Evolutionary conservation across 2,329 filamentous ascomycete species (phyloP), one percentile per base, ranked within the genome.

Genomic region (Penicillium freii): DNA sequence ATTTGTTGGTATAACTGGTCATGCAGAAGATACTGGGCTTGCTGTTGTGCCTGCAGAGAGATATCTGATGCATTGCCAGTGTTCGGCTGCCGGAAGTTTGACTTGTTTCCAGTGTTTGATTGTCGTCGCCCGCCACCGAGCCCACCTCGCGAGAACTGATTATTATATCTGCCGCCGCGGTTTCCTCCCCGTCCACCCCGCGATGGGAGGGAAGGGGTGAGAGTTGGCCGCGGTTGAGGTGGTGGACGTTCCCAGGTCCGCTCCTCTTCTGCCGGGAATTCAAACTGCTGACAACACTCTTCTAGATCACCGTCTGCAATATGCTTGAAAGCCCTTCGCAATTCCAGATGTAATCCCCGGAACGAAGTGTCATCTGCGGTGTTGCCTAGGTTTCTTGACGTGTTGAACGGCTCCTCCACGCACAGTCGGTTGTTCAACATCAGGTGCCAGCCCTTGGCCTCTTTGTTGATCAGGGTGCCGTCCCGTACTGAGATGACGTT

Each of bases 371-470:
- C 92, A 71, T 99, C 94, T 9, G 92, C 94, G 2, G 94, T 97
- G 68, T 99, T 99, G 42, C 92, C 94, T 45, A 99, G 81, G 72
- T 99, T 99, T 42, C 94, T 86, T 36, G 83, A 82, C 4, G 83
- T 88, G 68, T 96, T 99, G 80, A 99, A 99, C 0, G 94, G 94
- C 73, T 99, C 94, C 72, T 99, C 94, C 11, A 99, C 91, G 71
- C 93, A 97, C 33, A 99, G 82, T 61, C 89, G 86, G 68, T 96
- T 94, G 69, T 92, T 92, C 56, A 88, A 79, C 36, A 84, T 81
- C 50, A 89, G 81, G 69, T 92, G 86, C 94, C 94, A 97, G 27
- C 87, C 87, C 79, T 97, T 97, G 56, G 91, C 91, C 61, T 85
- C 82, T 73, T 96, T 93, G 9, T 87, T 87, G 55, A 96, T 78